Conservation (phyloP, 768 basidiomycete species). For the Tylopilus sp. region DNA sequence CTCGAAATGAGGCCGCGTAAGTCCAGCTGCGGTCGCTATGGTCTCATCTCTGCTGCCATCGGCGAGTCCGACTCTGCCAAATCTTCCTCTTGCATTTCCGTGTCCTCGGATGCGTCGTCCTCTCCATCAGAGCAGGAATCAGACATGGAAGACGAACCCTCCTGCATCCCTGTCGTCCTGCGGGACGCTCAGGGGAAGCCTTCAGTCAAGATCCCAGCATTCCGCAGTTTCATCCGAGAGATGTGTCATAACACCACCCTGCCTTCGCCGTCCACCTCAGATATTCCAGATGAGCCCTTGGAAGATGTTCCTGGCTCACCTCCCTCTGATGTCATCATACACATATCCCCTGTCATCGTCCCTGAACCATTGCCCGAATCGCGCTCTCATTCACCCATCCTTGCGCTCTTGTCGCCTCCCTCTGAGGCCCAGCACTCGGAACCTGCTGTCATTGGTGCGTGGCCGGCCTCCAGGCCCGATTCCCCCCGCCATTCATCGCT, state of each 20-base stretch:
- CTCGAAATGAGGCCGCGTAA: constrained; percentile 23
- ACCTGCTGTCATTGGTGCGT: constrained; percentile 41
- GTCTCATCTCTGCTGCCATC: constrained; percentile 40
- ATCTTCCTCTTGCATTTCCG: constrained; percentile 41
- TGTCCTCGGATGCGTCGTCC: constrained; percentile 34
- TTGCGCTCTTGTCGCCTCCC: constrained; percentile 37
- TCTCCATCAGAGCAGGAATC: constrained; percentile 41
- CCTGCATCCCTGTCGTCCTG: constrained; percentile 12
- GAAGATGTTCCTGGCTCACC: constrained; percentile 13
- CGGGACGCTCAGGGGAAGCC: constrained; percentile 14
- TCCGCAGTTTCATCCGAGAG: constrained; percentile 30
- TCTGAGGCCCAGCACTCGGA: constrained; percentile 28
- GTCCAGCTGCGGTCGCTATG: constrained; percentile 58
- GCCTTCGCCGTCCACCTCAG: constrained; percentile 11
- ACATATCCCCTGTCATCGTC: constrained; percentile 18
- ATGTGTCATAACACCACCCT: constrained; percentile 16
- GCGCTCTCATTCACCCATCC: constrained; percentile 47
- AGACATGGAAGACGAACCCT: constrained; percentile 50
- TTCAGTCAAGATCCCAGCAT: constrained; percentile 30
- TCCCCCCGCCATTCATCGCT: constrained; percentile 25
- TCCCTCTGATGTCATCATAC: not conserved
- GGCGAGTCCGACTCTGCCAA: constrained; percentile 23
- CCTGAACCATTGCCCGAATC: constrained; percentile 24
- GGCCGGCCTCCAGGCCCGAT: constrained; percentile 37
- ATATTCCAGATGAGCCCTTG: constrained; percentile 8